Base-by-base conservation (phyloP, 2,329 filamentous ascomycete species). In the Eutypella sp. region DNA sequence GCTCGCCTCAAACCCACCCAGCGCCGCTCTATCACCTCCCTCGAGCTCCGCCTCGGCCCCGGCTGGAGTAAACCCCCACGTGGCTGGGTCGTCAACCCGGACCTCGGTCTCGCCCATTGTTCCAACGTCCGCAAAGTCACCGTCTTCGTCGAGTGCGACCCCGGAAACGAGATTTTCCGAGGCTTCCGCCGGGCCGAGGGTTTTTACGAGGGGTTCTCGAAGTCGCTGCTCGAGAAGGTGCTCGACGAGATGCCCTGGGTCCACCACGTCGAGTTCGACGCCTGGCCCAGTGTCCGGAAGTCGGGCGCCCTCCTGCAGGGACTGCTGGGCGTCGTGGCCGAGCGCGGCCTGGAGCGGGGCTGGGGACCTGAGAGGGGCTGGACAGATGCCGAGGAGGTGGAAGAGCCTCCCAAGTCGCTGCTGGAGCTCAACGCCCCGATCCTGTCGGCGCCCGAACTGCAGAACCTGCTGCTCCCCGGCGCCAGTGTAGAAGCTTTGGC, bases 111-210 rank as follows among this genome's bases (percentile, higher is more conserved):
- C 6, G 54, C 61, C 1, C 81, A 87, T 42, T 85, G 82, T 61
- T 65, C 66, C 46, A 79, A 73, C 40, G 75, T 86, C 18, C 72
- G 75, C 24, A 71, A 70, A 13, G 62, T 91, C 40, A 79, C 75
- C 22, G 76, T 91, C 10, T 87, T 87, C 57, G 79, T 89, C 20
- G 81, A 90, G 62, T 79, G 78, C 51, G 87, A 91, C 57, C 85
- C 87, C 0, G 85, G 81, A 43, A 76, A 85, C 54, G 74, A 72
- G 23, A 68, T 81, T 18, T 89, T 87, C 56, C 77, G 79, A 45
- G 85, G 84, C 0, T 90, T 85, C 56, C 76, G 84, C 13, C 74
- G 76, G 22, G 73, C 75, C 1, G 76, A 83, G 22, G 79, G 82
- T 1, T 89, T 86, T 52, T 91, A 88, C 58, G 86, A 88, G 48